Base-by-base conservation (phyloP, 805 yeast genomes). In the Cyberlindnera subsufficiens region DNA sequence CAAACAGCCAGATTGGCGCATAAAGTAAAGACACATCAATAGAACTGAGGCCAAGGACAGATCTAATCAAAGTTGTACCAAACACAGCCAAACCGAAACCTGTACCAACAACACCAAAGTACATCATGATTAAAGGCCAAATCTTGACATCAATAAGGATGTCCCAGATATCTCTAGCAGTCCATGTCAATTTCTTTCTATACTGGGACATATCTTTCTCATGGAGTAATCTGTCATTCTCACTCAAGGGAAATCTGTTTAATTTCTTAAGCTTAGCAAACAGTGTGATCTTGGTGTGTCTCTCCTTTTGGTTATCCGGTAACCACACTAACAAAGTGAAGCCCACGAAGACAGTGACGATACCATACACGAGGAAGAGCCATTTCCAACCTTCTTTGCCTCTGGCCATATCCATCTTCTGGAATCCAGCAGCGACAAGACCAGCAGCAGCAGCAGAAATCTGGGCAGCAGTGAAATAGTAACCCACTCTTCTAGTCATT, bases 1-100 rank as follows among this genome's bases (percentile, higher is more conserved):
- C 96, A 61, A 86, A 86, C 36, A 87, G 66, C 96, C 96, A 87
- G 52, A 87, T 88, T 29, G 96, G 96, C 5, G 95, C 96, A 50
- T 84, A 83, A 42, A 87, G 68, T 36, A 87, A 70, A 2, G 91
- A 82, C 20, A 88, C 78, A 45, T 80, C 68, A 52, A 88, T 83
- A 3, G 87, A 77, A 6, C 58, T 51, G 3, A 91, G 82, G 58
- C 85, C 79, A 27, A 56, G 39, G 49, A 82, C 78, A 5, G 75
- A 74, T 39, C 71, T 63, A 53, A 87, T 82, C 51, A 87, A 76
- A 8, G 91, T 80, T 4, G 95, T 81, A 5, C 90, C 96, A 63
- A 83, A 87, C 17, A 82, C 91, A 29, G 89, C 89, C 38, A 87
- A 67, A 29, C 95, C 96, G 55, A 74, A 81, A 1, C 96, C 96